A percentile compares a stretch with the other conserved stretches of the same genome.
phyloP scores from a whole-genome alignment of 176 grass and related monocot species.

The Areca catechu region DNA sequence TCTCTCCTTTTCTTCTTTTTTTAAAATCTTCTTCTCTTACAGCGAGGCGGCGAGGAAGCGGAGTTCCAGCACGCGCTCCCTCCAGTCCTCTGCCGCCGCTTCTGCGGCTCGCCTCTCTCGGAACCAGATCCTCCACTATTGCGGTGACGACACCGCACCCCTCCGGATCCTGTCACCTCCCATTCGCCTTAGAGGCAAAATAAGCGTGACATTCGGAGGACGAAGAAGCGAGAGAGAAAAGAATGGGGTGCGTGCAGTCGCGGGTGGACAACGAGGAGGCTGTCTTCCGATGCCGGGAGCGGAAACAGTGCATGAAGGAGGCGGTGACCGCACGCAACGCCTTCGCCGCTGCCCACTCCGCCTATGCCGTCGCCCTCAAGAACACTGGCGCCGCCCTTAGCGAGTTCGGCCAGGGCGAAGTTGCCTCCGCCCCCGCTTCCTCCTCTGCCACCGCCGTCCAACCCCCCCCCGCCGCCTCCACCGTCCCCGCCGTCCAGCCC shows the following conservation, averaged over 20 bases:
- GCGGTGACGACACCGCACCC: too few species aligned
- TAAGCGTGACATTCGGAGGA: too few species aligned
- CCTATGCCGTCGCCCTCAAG: slow-evolving; percentile 52
- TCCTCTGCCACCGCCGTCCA: background rate
- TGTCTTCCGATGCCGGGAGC: slow-evolving; percentile 82
- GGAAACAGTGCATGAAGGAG: slow-evolving; percentile 63
- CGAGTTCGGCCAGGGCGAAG: slow-evolving; percentile 78
- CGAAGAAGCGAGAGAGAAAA: background rate
- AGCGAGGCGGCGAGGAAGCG: too few species aligned
- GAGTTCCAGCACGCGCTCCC: too few species aligned
- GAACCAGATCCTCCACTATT: too few species aligned
- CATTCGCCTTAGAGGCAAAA: too few species aligned
- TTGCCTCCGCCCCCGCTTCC: background rate
- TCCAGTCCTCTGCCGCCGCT: too few species aligned
- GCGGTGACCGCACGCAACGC: slow-evolving; percentile 68
- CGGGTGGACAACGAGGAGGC: slow-evolving; percentile 91
- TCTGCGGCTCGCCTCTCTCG: too few species aligned
- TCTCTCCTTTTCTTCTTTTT: too few species aligned
- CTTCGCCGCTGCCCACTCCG: slow-evolving; percentile 77
- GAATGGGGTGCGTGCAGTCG: slow-evolving; percentile 93
- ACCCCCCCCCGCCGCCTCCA: background rate
- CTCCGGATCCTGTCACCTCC: too few species aligned
- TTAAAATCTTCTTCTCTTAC: too few species aligned
- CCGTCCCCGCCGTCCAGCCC: background rate
- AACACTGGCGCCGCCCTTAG: slow-evolving; percentile 77